A percentile compares a stretch with the other conserved stretches of the same genome.
Conservation (phyloP, 2,329 filamentous ascomycete genomes). For the Pseudocercospora pini-densiflorae region DNA sequence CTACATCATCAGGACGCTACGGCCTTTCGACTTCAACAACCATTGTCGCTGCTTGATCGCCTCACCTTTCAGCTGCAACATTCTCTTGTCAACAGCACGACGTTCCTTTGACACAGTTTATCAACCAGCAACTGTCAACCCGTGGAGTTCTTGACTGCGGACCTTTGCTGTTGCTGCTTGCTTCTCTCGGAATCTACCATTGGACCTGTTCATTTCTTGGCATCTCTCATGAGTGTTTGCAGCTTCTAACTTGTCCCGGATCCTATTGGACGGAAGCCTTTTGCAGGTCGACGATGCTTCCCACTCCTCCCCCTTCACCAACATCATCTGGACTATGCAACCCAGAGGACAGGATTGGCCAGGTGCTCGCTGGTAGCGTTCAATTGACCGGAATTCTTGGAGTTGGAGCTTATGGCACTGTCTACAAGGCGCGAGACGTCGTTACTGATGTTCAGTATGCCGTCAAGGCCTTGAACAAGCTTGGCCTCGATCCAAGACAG, state of each 20-base stretch:
- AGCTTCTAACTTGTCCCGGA: conserved; percentile 21
- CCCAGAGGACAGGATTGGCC: conserved; percentile 86
- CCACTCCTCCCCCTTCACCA: conserved; percentile 56
- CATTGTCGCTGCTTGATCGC: conserved; percentile 19
- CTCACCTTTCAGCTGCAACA: conserved; percentile 23
- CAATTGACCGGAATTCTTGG: conserved; percentile 85
- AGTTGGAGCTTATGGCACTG: conserved; percentile 93
- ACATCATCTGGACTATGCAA: conserved; percentile 43
- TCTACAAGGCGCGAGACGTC: conserved; percentile 87
- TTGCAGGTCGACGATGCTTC: conserved; percentile 47
- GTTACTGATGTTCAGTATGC: conserved; percentile 83
- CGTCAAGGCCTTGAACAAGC: conserved; percentile 95
- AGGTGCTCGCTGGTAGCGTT: conserved; percentile 79
- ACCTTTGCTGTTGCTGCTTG: conserved; percentile 1
- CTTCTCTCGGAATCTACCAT: conserved; percentile 17
- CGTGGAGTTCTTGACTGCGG: background rate
- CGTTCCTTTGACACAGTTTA: conserved; percentile 7
- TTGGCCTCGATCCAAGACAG: conserved; percentile 86
- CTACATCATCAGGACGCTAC: conserved; percentile 28
- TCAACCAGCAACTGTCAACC: background rate
- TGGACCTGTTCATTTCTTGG: conserved; percentile 12
- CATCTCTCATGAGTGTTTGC: conserved; percentile 27
- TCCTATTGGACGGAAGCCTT: conserved; percentile 9
- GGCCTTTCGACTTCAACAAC: conserved; percentile 16
- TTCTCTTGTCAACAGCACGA: conserved; percentile 12